Percentiles rank a stretch among this genome's conserved stretches.
phyloP scores from a whole-genome alignment of 1,284 basidiomycete genomes.

The Cutaneotrichosporon cutaneum region DNA sequence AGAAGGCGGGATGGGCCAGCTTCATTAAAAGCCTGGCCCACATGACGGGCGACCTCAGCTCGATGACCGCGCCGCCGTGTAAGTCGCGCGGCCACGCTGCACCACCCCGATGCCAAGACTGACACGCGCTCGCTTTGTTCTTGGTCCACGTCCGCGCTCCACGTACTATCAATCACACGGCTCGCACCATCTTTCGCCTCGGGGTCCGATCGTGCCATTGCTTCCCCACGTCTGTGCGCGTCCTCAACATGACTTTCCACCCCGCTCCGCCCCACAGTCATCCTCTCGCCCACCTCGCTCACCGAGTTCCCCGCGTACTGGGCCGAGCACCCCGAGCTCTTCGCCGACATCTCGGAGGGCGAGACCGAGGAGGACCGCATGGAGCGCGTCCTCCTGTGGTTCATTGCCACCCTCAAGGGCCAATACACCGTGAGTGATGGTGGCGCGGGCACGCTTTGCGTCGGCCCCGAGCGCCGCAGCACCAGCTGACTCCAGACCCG shows the following conservation, averaged over 20 bases:
- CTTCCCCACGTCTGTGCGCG: slow-evolving; percentile 6
- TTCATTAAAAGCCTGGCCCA: slow-evolving; percentile 65
- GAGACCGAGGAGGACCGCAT: slow-evolving; percentile 69
- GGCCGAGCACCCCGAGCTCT: slow-evolving; percentile 83
- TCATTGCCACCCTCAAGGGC: slow-evolving; percentile 88
- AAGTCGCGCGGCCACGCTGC: slow-evolving; percentile 18
- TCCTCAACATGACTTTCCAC: not conserved
- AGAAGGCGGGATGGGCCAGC: slow-evolving; percentile 53
- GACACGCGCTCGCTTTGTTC: not conserved
- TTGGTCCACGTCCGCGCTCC: not conserved
- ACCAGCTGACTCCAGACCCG: slow-evolving; percentile 57
- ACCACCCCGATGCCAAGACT: not conserved
- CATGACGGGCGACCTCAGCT: slow-evolving; percentile 87
- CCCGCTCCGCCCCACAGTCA: slow-evolving; percentile 55
- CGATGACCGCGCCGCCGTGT: slow-evolving; percentile 81
- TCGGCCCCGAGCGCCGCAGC: not conserved
- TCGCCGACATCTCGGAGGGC: slow-evolving; percentile 76
- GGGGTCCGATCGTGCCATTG: slow-evolving; percentile 1
- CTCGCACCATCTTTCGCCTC: not conserved
- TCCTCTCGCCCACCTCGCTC: slow-evolving; percentile 71
- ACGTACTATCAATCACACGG: not conserved
- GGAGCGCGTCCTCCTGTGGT: slow-evolving; percentile 80
- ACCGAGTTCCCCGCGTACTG: slow-evolving; percentile 88
- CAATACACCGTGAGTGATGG: slow-evolving; percentile 74
- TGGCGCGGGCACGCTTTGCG: not conserved